phyloP scores from a whole-genome alignment of 805 yeast genomes.

The Candida maris region DNA sequence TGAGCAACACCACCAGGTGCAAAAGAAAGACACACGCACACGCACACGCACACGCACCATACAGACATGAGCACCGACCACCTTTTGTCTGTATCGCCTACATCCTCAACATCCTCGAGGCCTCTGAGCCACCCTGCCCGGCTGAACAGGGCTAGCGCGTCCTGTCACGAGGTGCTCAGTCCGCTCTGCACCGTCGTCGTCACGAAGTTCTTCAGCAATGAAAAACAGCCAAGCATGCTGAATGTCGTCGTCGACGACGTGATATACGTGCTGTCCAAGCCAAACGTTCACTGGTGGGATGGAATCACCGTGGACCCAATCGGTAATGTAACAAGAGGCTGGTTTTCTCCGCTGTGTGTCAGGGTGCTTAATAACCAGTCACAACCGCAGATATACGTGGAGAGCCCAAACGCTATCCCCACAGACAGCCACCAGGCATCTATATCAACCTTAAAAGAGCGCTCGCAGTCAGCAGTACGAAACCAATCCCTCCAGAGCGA shows the following conservation, averaged over 20 bases:
- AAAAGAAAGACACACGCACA: too few relatives aligned
- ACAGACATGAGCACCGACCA: conserved; percentile 9
- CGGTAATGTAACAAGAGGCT: conserved; percentile 59
- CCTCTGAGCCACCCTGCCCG: conserved; percentile 2
- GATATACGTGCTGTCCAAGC: conserved; percentile 62
- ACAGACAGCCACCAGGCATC: conserved; percentile 14
- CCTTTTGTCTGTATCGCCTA: conserved; percentile 6
- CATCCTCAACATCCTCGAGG: conserved; percentile 2
- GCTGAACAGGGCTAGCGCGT: background rate
- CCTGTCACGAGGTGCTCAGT: conserved; percentile 12
- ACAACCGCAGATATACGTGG: conserved; percentile 1
- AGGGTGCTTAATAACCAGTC: conserved; percentile 29
- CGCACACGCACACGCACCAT: too few relatives aligned
- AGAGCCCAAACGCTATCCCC: conserved; percentile 2
- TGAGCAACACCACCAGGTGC: too few relatives aligned
- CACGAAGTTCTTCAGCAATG: conserved; percentile 51
- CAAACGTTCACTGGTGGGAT: conserved; percentile 83
- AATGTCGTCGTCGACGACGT: conserved; percentile 63
- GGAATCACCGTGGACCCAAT: conserved; percentile 48
- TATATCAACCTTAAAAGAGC: conserved; percentile 13
- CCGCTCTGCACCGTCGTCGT: conserved; percentile 59
- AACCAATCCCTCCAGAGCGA: conserved; percentile 4
- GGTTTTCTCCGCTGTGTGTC: conserved; percentile 76
- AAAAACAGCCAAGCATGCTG: conserved; percentile 45
- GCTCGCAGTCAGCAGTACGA: conserved; percentile 4